These are phyloP conservation scores for Hansenula lynferdii DNA, from an alignment of 1,139 yeast species.

Conservation along the genomic window DNA sequence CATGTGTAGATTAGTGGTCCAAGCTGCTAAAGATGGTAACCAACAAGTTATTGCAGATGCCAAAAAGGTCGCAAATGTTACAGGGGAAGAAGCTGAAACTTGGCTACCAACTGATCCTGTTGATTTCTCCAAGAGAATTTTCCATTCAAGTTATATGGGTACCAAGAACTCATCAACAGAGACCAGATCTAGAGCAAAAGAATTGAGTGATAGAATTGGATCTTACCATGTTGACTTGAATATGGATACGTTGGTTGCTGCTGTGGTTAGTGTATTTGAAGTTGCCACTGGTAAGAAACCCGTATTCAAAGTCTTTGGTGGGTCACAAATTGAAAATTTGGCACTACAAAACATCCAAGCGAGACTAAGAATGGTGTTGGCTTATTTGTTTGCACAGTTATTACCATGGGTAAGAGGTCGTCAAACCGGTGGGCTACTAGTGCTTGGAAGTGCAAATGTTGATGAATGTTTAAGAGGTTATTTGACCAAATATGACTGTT, in stretches of 20 bases:
- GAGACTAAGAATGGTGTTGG: constrained; percentile 87
- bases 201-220: constrained; percentile 70
- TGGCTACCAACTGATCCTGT: constrained; percentile 72
- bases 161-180: constrained; percentile 87
- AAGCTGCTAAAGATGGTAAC: constrained; percentile 62
- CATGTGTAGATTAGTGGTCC: constrained; percentile 83
- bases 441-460: constrained; percentile 95
- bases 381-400: constrained; percentile 89
- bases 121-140: constrained; percentile 69
- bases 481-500: constrained; percentile 93
- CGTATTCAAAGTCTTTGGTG: constrained; percentile 88
- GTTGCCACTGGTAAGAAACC: constrained; percentile 90
- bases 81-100: constrained; percentile 35
- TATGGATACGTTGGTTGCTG: constrained; percentile 77
- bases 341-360: constrained; percentile 97
- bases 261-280: constrained; percentile 74
- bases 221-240: constrained; percentile 88
- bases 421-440: constrained; percentile 68
- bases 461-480: constrained; percentile 96
- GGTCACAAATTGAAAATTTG: constrained; percentile 82
- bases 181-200: constrained; percentile 81
- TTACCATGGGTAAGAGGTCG: constrained; percentile 89
- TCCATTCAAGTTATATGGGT: constrained; percentile 94
- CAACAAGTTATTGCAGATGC: constrained; percentile 73
- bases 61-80: constrained; percentile 50